Conservation (phyloP, 1,139 yeast genomes). For the Arxiozyma heterogenica region DNA sequence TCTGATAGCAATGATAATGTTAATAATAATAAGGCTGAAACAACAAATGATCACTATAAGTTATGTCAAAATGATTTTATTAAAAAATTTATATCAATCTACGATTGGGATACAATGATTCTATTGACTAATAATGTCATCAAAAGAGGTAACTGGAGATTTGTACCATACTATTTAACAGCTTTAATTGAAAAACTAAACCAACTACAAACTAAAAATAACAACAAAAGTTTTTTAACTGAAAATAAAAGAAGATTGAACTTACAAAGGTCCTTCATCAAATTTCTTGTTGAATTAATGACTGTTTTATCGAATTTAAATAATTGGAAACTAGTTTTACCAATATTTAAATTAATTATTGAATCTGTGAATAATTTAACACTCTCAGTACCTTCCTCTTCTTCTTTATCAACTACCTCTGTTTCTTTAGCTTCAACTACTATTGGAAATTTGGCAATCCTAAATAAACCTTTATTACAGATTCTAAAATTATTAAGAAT, state of each 20-base stretch:
- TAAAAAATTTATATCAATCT: conserved; percentile 17
- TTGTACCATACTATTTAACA: conserved; percentile 17
- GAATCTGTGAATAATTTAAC: conserved; percentile 2
- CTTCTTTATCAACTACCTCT: neutral
- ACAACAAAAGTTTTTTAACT: neutral
- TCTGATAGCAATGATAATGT: too few relatives aligned
- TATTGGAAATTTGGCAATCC: conserved; percentile 1
- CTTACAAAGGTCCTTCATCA: conserved; percentile 1
- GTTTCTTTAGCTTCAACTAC: neutral
- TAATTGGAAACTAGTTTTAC: conserved; percentile 4
- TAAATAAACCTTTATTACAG: conserved; percentile 15
- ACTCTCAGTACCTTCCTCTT: neutral
- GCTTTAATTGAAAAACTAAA: conserved; percentile 20
- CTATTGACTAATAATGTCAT: conserved; percentile 13
- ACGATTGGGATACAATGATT: conserved; percentile 18
- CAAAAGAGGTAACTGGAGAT: conserved; percentile 13
- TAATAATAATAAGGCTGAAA: neutral
- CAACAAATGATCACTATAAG: conserved; percentile 3
- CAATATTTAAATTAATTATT: conserved; percentile 4
- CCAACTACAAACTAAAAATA: neutral
- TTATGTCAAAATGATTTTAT: conserved; percentile 6
- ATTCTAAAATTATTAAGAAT: conserved; percentile 14
- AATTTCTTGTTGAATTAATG: conserved; percentile 5
- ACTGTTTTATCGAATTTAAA: conserved; percentile 1
- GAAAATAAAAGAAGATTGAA: neutral